These are phyloP conservation scores for Pyrus pyrifolia DNA, from an alignment of 306 rosid genomes.

Conservation along the genomic window DNA sequence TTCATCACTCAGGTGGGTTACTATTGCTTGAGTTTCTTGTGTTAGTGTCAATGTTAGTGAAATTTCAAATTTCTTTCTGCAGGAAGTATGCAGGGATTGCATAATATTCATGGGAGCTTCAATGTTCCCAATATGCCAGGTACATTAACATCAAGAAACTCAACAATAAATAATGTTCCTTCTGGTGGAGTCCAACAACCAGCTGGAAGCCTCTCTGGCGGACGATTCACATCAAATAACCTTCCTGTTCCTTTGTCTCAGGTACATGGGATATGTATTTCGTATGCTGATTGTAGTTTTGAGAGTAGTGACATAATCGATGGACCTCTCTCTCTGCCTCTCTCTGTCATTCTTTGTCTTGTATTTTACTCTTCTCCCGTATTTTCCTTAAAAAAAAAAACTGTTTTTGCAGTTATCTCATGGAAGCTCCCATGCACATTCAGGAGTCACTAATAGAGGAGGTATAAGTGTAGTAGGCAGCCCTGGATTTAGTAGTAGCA, in stretches of 20 bases:
- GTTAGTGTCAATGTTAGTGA: conserved; percentile 22
- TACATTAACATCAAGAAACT: conserved; percentile 66
- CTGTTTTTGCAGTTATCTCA: conserved; percentile 71
- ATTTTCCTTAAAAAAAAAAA: background rate
- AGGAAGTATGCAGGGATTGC: conserved; percentile 80
- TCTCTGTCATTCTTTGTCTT: background rate
- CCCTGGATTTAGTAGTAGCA: conserved; percentile 90
- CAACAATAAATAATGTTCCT: conserved; percentile 65
- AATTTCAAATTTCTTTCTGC: conserved; percentile 34
- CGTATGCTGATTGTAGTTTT: background rate
- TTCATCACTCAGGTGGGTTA: conserved; percentile 83
- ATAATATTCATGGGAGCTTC: conserved; percentile 83
- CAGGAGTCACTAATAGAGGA: conserved; percentile 92
- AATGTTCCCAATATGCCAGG: conserved; percentile 84
- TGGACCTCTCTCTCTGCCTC: background rate
- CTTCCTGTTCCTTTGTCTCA: conserved; percentile 85
- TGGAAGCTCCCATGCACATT: conserved; percentile 79
- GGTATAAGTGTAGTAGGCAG: conserved; percentile 92
- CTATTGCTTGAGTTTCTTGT: conserved; percentile 27
- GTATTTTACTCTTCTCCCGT: background rate
- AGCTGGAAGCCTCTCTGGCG: conserved; percentile 75
- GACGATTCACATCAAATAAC: conserved; percentile 81
- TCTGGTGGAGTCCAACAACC: conserved; percentile 95
- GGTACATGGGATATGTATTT: conserved; percentile 32
- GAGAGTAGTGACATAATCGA: background rate